Conservation (phyloP, 2,329 filamentous ascomycete species). For the Phaeosphaeriaceae sp. region DNA sequence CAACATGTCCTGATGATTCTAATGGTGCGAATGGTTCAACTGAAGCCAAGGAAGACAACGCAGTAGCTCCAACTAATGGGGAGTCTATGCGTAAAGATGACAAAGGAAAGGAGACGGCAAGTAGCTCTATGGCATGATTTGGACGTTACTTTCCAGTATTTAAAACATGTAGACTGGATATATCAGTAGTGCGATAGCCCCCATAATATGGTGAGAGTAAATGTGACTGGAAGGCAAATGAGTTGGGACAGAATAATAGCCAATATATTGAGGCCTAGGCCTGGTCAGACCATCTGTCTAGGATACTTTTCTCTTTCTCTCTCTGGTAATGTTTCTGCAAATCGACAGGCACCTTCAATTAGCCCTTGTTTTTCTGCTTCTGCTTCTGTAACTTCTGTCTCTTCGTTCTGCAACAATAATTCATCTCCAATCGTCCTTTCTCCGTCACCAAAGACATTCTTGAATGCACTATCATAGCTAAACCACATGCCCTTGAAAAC, state of each 20-base stretch:
- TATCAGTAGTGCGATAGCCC: too few species aligned
- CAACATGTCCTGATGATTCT: not conserved
- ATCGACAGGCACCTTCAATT: constrained; percentile 11
- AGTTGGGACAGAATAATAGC: too few species aligned
- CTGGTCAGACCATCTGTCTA: too few species aligned
- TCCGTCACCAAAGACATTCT: constrained; percentile 80
- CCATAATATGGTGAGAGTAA: too few species aligned
- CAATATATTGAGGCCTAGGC: too few species aligned
- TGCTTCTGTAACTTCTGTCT: not conserved
- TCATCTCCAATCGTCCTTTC: constrained; percentile 64
- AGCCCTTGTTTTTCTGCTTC: constrained; percentile 19
- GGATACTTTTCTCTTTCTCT: too few species aligned
- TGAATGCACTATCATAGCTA: constrained; percentile 69
- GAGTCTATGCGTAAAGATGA: not conserved
- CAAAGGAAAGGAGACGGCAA: too few species aligned
- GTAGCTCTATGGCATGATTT: too few species aligned
- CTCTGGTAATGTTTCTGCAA: too few species aligned
- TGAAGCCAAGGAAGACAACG: not conserved
- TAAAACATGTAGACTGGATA: too few species aligned
- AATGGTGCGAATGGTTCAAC: not conserved
- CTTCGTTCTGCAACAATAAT: constrained; percentile 1
- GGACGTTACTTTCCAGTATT: too few species aligned
- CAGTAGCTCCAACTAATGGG: not conserved
- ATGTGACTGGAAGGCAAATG: too few species aligned
- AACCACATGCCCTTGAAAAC: constrained; percentile 67